These are phyloP conservation scores for Haematococcus lacustris DNA, from an alignment of 139 green algal species.

Conservation along the genomic window DNA sequence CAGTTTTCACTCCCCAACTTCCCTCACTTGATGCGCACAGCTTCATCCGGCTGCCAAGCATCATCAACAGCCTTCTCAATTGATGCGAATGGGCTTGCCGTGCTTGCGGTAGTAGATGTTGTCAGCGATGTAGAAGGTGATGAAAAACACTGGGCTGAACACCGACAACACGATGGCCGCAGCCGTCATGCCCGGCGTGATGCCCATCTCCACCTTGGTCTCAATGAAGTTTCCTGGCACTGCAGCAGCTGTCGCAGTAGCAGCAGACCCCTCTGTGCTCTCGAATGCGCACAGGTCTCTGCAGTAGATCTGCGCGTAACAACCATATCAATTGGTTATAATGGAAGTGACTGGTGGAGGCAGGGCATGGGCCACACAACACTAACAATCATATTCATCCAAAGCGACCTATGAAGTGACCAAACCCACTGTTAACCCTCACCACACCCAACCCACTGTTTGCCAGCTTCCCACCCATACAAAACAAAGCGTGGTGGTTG, in stretches of 20 bases:
- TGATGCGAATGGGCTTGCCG: no score
- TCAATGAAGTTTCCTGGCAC: constrained; percentile 11
- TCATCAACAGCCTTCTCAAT: no score
- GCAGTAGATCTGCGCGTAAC: constrained; percentile 1
- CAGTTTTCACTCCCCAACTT: no score
- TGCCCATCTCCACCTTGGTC: constrained; percentile 11
- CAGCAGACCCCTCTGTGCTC: constrained; percentile 7
- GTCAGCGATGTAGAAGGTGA: no score
- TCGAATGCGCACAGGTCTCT: constrained; percentile 11
- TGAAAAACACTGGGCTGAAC: constrained; percentile 22
- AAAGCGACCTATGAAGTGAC: neutral
- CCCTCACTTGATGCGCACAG: no score
- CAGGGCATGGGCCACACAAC: neutral
- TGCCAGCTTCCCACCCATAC: no score
- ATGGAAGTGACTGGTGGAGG: neutral
- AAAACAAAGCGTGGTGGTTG: neutral
- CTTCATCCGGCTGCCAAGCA: no score
- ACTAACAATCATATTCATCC: neutral
- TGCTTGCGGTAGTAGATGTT: no score
- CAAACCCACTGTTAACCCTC: no score
- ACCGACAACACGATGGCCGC: constrained; percentile 31
- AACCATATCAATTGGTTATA: neutral
- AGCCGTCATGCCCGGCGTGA: constrained; percentile 20
- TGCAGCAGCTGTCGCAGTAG: constrained; percentile 9
- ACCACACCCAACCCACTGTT: no score